A percentile compares a stretch with the other conserved stretches of the same genome.
Conservation (phyloP, 495 filamentous ascomycete species). For the Astrothelium subdiscretum region DNA sequence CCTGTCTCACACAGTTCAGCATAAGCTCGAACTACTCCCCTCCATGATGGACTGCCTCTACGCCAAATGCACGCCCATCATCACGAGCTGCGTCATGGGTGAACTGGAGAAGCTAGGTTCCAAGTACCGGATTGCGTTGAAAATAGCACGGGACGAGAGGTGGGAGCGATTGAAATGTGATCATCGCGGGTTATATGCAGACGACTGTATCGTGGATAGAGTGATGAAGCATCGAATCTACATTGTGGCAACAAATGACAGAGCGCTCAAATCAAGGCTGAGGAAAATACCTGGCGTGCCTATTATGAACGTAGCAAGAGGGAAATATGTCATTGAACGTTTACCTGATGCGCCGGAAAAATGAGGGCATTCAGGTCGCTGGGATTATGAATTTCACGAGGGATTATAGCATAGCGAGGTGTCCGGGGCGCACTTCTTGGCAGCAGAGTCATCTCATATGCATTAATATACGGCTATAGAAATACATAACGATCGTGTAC, state of each 20-base stretch:
- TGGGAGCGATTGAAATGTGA: constrained; percentile 77
- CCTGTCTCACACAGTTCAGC: constrained; percentile 77
- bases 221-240: constrained; percentile 72
- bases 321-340: constrained; percentile 87
- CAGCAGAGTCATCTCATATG: not conserved
- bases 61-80: constrained; percentile 55
- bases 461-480: too few species aligned
- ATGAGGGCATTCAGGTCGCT: constrained; percentile 12
- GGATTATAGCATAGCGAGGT: not conserved
- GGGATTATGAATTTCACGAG: not conserved
- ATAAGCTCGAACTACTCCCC: constrained; percentile 77
- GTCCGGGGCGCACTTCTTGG: not conserved
- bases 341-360: constrained; percentile 69
- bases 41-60: constrained; percentile 76
- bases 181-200: constrained; percentile 87
- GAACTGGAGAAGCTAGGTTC: constrained; percentile 88
- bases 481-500: too few species aligned
- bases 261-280: constrained; percentile 66
- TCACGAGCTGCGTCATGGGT: constrained; percentile 61
- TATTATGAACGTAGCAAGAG: constrained; percentile 60
- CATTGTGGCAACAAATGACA: constrained; percentile 84
- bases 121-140: constrained; percentile 78
- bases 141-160: constrained; percentile 84
- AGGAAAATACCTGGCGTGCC: constrained; percentile 67
- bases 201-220: constrained; percentile 88